Base-by-base conservation (phyloP, 164 flowering plant genomes). In the Houttuynia cordata region DNA sequence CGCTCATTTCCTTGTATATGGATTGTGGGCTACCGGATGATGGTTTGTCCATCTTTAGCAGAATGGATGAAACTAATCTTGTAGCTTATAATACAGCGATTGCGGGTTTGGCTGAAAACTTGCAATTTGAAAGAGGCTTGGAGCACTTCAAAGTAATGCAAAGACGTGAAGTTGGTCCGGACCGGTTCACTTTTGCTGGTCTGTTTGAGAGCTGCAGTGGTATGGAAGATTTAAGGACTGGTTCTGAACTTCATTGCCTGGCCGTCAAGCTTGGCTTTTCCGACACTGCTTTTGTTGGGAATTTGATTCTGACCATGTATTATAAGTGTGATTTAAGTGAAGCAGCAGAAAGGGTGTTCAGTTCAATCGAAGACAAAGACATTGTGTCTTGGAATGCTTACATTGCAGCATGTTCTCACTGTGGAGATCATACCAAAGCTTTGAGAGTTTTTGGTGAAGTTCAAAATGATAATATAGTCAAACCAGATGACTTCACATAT, bases 1-100 rank as follows among this genome's bases (percentile, higher is more conserved):
- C 96, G 0, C 84, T 88, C 52, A 73, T 88, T 19, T 71, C 83
- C 8, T 70, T 88, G 81, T 86, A 88, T 65, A 80, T 80, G 85
- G 80, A 73, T 57, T 78, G 78, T 21, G 69, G 83, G 51, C 56
- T 51, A 12, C 75, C 67, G 54, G 56, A 60, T 34, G 87, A 88
- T 66, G 88, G 90, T 4, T 63, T 75, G 18, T 25, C 47, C 3
- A 64, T 80, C 15, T 78, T 74, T 69, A 25, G 37, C 47, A 34
- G 42, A 19, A 56, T 39, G 0, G 1, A 37, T 20, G 74, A 69
- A 20, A 62, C 71, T 0, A 78, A 63, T 74, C 64, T 67, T 8
- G 86, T 82, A 6, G 59, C 90, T 53, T 83, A 71, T 55, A 88
- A 88, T 70, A 73, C 84, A 5, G 56, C 81, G 42, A 82, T 86